A percentile compares a stretch with the other conserved stretches of the same genome.
Conservation (phyloP, 805 yeast species). For the Saturnispora halmiae region DNA sequence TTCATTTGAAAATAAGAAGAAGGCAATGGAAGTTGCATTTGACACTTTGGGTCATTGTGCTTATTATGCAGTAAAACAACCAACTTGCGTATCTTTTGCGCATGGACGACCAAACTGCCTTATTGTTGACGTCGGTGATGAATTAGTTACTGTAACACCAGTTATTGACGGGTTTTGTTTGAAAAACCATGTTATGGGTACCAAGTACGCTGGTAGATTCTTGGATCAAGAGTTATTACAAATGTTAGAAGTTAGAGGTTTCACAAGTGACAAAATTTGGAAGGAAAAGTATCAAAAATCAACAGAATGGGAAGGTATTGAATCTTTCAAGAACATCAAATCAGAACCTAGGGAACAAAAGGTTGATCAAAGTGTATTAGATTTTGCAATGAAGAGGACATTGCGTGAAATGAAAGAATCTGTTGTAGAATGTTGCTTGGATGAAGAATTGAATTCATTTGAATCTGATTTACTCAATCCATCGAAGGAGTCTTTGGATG, state of each 20-base stretch:
- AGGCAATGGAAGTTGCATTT: slow-evolving; percentile 60
- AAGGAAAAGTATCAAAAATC: slow-evolving; percentile 39
- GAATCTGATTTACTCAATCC: slow-evolving; percentile 9
- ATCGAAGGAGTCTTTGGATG: slow-evolving; percentile 10
- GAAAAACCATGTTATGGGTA: slow-evolving; percentile 58
- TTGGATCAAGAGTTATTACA: slow-evolving; percentile 46
- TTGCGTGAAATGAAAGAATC: slow-evolving; percentile 72
- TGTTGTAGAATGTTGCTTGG: slow-evolving; percentile 38
- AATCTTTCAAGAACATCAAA: slow-evolving; percentile 23
- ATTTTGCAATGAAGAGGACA: slow-evolving; percentile 46
- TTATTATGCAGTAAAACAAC: slow-evolving; percentile 66
- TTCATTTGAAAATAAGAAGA: slow-evolving; percentile 52
- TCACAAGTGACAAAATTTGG: slow-evolving; percentile 38
- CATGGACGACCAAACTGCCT: slow-evolving; percentile 82
- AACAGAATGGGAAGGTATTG: slow-evolving; percentile 26
- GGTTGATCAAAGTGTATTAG: slow-evolving; percentile 42
- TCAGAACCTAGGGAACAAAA: not conserved
- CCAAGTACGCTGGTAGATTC: slow-evolving; percentile 66
- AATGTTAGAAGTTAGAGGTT: slow-evolving; percentile 27
- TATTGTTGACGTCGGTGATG: slow-evolving; percentile 82
- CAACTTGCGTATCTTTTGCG: slow-evolving; percentile 84
- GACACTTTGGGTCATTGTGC: slow-evolving; percentile 72
- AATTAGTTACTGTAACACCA: slow-evolving; percentile 66
- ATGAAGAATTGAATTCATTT: slow-evolving; percentile 23
- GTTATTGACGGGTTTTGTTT: slow-evolving; percentile 75